These are phyloP conservation scores for Dichomitus squalens DNA, from an alignment of 1,284 basidiomycete species.

Conservation along the genomic window DNA sequence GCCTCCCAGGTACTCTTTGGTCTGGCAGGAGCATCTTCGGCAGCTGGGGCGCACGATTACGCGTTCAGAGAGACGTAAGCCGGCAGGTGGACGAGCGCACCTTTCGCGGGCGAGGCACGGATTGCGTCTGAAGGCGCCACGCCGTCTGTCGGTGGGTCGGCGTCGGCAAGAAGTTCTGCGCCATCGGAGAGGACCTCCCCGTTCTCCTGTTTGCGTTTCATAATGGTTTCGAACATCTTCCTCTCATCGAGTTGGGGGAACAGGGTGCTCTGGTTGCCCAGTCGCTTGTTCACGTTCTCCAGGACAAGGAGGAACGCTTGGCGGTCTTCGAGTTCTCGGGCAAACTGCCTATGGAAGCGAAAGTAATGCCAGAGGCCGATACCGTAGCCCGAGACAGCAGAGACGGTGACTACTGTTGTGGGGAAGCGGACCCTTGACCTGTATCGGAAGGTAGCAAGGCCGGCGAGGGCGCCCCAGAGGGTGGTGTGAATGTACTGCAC, in stretches of 20 bases:
- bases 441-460: conserved; percentile 13
- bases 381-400: conserved; percentile 20
- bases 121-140: neutral
- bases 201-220: conserved; percentile 16
- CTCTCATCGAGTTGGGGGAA: conserved; percentile 15
- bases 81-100: neutral
- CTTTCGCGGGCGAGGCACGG: neutral
- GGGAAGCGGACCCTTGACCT: conserved; percentile 19
- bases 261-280: conserved; percentile 11
- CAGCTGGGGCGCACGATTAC: neutral
- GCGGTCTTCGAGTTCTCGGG: conserved; percentile 16
- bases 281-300: conserved; percentile 23
- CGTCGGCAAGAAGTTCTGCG: conserved; percentile 11
- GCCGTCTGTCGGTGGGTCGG: conserved; percentile 6
- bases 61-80: neutral
- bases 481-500: conserved; percentile 28
- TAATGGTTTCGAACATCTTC: conserved; percentile 14
- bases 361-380: conserved; percentile 19
- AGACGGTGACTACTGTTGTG: conserved; percentile 12
- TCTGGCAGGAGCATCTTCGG: conserved; percentile 7
- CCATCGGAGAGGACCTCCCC: conserved; percentile 16
- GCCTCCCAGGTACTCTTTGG: conserved; percentile 58
- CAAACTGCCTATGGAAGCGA: conserved; percentile 14
- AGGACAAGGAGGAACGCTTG: conserved; percentile 20
- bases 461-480: conserved; percentile 17